Evolutionary conservation across 805 yeast genomes (phyloP).

Genomic region (Priceomyces melissophilus): DNA sequence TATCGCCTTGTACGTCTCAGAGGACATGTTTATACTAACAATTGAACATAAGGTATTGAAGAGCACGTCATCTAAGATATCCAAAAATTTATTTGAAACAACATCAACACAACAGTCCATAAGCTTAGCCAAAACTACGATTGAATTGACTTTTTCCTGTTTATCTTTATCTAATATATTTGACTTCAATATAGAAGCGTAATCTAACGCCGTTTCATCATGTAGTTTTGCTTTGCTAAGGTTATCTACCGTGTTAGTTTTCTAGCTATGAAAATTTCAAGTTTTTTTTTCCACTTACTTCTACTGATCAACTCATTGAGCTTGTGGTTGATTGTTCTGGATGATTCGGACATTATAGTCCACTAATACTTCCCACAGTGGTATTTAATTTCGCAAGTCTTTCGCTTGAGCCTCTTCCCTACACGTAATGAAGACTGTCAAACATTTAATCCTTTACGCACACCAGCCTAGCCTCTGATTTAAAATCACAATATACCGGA

Average conservation of each 20-base stretch:
- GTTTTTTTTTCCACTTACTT: slow-evolving; percentile 16
- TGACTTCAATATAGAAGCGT: slow-evolving; percentile 34
- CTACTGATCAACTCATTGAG: slow-evolving; percentile 42
- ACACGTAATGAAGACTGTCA: no score
- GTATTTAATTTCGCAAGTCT: no score
- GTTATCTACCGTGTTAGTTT: slow-evolving; percentile 18
- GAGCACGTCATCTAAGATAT: slow-evolving; percentile 38
- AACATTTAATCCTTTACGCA: no score
- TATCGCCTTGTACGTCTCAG: slow-evolving; percentile 45
- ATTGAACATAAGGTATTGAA: slow-evolving; percentile 40
- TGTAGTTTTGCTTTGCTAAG: slow-evolving; percentile 30
- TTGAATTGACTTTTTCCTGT: slow-evolving; percentile 49
- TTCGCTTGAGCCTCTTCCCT: no score
- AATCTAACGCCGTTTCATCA: slow-evolving; percentile 27
- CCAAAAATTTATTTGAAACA: slow-evolving; percentile 27
- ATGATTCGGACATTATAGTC: slow-evolving; percentile 32
- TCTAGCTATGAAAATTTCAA: slow-evolving; percentile 6
- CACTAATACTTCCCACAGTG: not conserved
- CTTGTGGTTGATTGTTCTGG: slow-evolving; percentile 42
- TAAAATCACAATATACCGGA: no score
- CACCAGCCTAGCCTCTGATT: no score
- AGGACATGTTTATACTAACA: slow-evolving; percentile 38
- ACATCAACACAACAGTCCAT: slow-evolving; percentile 47
- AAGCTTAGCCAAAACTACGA: slow-evolving; percentile 51
- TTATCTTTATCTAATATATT: slow-evolving; percentile 46